Base-by-base conservation (phyloP, 2,329 filamentous ascomycete species). In the Diaporthe ilicicola region DNA sequence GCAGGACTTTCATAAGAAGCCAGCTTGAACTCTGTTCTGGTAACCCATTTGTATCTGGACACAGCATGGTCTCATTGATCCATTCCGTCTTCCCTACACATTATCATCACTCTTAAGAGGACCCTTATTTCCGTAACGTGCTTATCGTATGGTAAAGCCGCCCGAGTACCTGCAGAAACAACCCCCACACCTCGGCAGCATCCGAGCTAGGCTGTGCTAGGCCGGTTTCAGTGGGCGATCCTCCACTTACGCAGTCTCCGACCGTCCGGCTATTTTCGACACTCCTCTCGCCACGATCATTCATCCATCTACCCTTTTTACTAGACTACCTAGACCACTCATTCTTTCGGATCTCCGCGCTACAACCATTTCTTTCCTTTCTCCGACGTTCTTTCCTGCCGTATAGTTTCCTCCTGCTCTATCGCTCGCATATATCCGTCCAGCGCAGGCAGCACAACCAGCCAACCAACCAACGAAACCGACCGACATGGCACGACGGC, bases 401-500 rank as follows among this genome's bases (percentile, higher is more conserved):
- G n/a, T n/a, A 55, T 19, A 24, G 10, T 44, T 7, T 29, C 6
- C 12, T 29, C 6, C 12, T 44, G 24, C 37, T 27, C 2, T 61
- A 2, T n/a, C 17, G 32, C 39, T 32, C n/a, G 9, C 37, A 37
- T 19, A 3, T 48, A 56, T 42, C 55, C 44, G n/a, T 24, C 32
- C 42, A 51, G 62, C 46, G 34, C 62, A 51, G 44, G 29, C 44
- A 37, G 62, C 42, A 32, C 50, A 29, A 22, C 51, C 65, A n/a
- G n/a, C n/a, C n/a, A n/a, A n/a, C n/a, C n/a, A n/a, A 24, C 32
- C 27, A 22, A 34, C n/a, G 29, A 15, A 39, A 46, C 17, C 50
- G 7, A 1, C 44, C 70, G 69, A 71, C 67, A 89, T 89, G 87
- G 84, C 87, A 72, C 85, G 88, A 53, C 80, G 84, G 73, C 84